phyloP scores from a whole-genome alignment of 2,329 filamentous ascomycete species.

The Talaromyces amestolkiae region DNA sequence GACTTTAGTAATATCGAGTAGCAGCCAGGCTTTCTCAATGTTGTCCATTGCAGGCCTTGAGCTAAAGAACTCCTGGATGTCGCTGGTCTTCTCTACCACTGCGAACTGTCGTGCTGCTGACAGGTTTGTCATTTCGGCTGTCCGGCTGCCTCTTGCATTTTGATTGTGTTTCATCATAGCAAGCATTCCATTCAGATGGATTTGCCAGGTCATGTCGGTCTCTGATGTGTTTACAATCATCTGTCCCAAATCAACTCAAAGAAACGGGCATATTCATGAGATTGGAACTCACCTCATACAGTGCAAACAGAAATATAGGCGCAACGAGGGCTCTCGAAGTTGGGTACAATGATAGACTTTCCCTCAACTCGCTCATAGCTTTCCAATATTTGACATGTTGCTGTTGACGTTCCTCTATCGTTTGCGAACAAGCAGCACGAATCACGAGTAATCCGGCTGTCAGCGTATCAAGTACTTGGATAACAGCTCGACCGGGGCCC shows the following conservation, averaged over 20 bases:
- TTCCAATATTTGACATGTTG: background rate
- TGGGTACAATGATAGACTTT: slow-evolving; percentile 1
- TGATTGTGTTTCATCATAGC: slow-evolving; percentile 1
- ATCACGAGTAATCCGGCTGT: background rate
- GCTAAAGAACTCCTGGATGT: background rate
- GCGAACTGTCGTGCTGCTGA: background rate
- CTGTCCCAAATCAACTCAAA: background rate
- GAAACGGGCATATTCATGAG: no score
- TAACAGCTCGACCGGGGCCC: background rate
- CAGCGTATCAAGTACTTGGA: slow-evolving; percentile 8
- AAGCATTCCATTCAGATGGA: slow-evolving; percentile 3
- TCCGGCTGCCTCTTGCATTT: background rate
- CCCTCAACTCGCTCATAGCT: background rate
- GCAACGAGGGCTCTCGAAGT: slow-evolving; percentile 1
- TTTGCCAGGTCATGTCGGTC: slow-evolving; percentile 7
- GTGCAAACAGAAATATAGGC: slow-evolving; percentile 11
- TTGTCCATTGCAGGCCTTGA: background rate
- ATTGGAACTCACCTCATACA: background rate
- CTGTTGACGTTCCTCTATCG: background rate
- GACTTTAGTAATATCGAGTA: background rate
- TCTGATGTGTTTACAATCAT: slow-evolving; percentile 3
- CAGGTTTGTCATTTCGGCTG: background rate
- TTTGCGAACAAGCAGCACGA: background rate
- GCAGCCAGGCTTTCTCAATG: slow-evolving; percentile 6
- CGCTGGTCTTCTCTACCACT: background rate